A percentile compares a stretch with the other conserved stretches of the same genome.
These are phyloP conservation scores for Paspalum vaginatum DNA, from an alignment of 176 grass and related monocot genomes.

Conservation along the genomic window DNA sequence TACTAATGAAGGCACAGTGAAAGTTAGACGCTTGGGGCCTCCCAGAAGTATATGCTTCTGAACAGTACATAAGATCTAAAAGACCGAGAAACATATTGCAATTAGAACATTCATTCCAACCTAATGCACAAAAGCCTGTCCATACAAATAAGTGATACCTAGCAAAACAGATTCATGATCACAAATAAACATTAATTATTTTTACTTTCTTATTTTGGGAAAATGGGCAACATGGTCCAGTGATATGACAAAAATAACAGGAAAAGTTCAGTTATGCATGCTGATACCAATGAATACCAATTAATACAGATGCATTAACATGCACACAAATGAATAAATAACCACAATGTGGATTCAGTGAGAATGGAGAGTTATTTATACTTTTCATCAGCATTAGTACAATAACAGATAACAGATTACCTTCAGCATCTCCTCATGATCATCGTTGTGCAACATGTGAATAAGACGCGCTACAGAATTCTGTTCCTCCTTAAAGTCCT, in stretches of 20 bases:
- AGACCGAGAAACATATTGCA: slow-evolving; percentile 37
- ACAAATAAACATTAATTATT: neutral
- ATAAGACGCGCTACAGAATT: slow-evolving; percentile 96
- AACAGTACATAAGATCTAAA: slow-evolving; percentile 94
- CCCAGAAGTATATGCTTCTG: slow-evolving; percentile 96
- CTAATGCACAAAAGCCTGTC: slow-evolving; percentile 3
- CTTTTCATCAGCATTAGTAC: slow-evolving; percentile 27
- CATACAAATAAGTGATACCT: slow-evolving; percentile 20
- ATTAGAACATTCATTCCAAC: slow-evolving; percentile 35
- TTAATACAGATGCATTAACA: neutral
- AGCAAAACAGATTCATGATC: slow-evolving; percentile 5
- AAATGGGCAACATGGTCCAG: neutral
- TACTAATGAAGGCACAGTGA: slow-evolving; percentile 81
- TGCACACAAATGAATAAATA: neutral
- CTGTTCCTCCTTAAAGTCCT: slow-evolving; percentile 99
- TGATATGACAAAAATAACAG: slow-evolving; percentile 10
- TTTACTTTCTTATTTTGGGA: neutral
- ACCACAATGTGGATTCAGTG: neutral
- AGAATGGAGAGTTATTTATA: neutral
- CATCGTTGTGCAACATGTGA: slow-evolving; percentile 97
- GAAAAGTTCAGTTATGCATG: slow-evolving; percentile 13
- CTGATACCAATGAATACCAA: neutral
- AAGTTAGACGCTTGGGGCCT: slow-evolving; percentile 86
- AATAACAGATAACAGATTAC: slow-evolving; percentile 56
- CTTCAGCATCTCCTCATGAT: slow-evolving; percentile 98